Evolutionary conservation across 2,329 filamentous ascomycete species (phyloP), one percentile per base, ranked within the genome.

Genomic region (Fusarium azukiicola): DNA sequence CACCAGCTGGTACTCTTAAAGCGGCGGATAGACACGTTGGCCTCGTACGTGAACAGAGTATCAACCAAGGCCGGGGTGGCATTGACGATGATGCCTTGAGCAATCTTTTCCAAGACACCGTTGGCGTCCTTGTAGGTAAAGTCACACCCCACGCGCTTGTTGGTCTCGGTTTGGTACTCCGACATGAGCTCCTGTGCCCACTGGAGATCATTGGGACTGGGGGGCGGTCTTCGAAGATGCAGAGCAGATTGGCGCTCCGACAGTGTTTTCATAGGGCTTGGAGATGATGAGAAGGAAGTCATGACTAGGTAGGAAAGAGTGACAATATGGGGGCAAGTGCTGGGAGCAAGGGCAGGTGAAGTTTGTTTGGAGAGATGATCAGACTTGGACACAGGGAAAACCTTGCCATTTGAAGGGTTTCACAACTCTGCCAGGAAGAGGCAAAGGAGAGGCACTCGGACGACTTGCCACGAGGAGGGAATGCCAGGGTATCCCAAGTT

Each of bases 61-160:
- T 49, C 44, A n/a, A 67, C 63, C 11, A 67, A 27, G 10, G 44
- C 63, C 16, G 63, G 63, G n/a, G 63, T 67, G 47, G 21, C 63
- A 21, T 67, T 46, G 4, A 36, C 16, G 17, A 67, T 49, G 23
- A 49, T 49, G 6, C 63, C 63, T 13, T 49, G 63, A 21, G 42
- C 42, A 12, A 67, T 50, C 17, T 36, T 49, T 27, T 21, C 63
- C 10, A 67, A 46, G 16, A 67, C 63, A 11, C 42, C n/a, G 10
- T 67, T 67, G 44, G 63, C 63, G 21, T 67, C 63, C 38, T 67
- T 67, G 63, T 49, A 49, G 32, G 23, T 38, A 36, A 67, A 67
- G 23, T 50, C 42, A 32, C 21, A 5, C 14, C 42, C 42, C 19
- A 32, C 32, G 17, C 44, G 44, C 44, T 67, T 49, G 63, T 50